Evolutionary conservation across 2,329 filamentous ascomycete genomes (phyloP).

Genomic region (Colletotrichum kahawae): DNA sequence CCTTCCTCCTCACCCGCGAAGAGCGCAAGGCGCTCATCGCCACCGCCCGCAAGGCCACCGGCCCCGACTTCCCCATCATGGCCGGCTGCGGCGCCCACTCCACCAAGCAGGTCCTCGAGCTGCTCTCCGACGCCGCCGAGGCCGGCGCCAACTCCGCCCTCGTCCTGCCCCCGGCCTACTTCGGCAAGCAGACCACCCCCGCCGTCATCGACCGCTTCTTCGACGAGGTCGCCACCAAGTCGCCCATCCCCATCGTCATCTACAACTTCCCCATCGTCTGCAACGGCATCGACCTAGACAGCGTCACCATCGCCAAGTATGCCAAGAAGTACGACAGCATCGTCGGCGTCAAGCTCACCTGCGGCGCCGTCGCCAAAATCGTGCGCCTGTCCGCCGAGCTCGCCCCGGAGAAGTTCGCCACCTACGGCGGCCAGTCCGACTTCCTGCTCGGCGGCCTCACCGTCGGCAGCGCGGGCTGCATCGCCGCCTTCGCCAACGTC

Average conservation of each 20-base stretch:
- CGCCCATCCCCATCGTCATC: constrained; percentile 62
- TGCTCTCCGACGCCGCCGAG: constrained; percentile 60
- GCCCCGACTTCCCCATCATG: constrained; percentile 61
- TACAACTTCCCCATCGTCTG: constrained; percentile 75
- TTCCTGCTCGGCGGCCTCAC: constrained; percentile 68
- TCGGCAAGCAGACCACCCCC: constrained; percentile 65
- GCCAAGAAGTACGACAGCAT: constrained; percentile 56
- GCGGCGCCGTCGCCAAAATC: constrained; percentile 74
- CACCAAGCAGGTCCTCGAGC: constrained; percentile 66
- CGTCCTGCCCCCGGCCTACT: constrained; percentile 68
- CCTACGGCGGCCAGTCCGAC: constrained; percentile 76
- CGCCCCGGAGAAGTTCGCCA: constrained; percentile 62
- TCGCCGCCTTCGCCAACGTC: constrained; percentile 68
- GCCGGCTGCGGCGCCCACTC: constrained; percentile 69
- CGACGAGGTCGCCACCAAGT: constrained; percentile 56
- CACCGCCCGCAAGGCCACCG: constrained; percentile 58
- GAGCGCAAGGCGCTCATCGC: constrained; percentile 62
- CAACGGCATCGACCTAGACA: constrained; percentile 72
- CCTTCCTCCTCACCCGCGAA: constrained; percentile 62
- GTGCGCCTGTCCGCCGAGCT: constrained; percentile 61
- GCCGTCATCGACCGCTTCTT: constrained; percentile 66
- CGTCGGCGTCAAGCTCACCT: constrained; percentile 71
- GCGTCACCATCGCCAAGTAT: constrained; percentile 61
- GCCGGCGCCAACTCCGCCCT: constrained; percentile 68
- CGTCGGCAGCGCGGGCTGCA: constrained; percentile 63